Conservation (phyloP, 768 basidiomycete species). For the Trametes elegans region DNA sequence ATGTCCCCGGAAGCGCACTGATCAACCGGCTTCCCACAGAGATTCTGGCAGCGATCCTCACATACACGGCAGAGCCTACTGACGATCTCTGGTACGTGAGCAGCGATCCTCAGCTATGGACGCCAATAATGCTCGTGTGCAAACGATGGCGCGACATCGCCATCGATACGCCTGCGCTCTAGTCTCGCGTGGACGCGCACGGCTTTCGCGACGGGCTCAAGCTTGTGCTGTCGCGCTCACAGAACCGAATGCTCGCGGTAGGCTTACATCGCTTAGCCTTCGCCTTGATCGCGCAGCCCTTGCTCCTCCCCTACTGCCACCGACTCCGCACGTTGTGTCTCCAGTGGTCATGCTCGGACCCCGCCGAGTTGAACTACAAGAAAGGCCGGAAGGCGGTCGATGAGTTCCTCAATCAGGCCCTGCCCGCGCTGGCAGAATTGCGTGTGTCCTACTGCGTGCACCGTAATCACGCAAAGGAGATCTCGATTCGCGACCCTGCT, state of each 20-base stretch:
- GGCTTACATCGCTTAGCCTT: not conserved
- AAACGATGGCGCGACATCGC: too few species aligned
- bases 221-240: not conserved
- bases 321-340: not conserved
- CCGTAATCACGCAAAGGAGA: not conserved
- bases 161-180: too few species aligned
- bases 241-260: not conserved
- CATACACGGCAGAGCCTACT: too few species aligned
- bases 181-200: too few species aligned
- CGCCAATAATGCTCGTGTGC: too few species aligned
- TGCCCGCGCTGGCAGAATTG: not conserved
- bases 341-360: not conserved
- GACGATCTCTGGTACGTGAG: too few species aligned
- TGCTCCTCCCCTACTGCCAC: not conserved
- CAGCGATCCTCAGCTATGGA: too few species aligned
- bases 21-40: too few species aligned
- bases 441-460: not conserved
- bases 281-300: not conserved
- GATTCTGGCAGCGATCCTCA: too few species aligned
- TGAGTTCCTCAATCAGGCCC: not conserved
- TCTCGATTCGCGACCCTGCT: not conserved
- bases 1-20: too few species aligned
- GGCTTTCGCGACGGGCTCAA: too few species aligned
- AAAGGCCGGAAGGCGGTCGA: too few species aligned
- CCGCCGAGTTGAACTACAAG: not conserved